phyloP scores from a whole-genome alignment of 2,329 filamentous ascomycete species.

The Microsporum ferrugineum region DNA sequence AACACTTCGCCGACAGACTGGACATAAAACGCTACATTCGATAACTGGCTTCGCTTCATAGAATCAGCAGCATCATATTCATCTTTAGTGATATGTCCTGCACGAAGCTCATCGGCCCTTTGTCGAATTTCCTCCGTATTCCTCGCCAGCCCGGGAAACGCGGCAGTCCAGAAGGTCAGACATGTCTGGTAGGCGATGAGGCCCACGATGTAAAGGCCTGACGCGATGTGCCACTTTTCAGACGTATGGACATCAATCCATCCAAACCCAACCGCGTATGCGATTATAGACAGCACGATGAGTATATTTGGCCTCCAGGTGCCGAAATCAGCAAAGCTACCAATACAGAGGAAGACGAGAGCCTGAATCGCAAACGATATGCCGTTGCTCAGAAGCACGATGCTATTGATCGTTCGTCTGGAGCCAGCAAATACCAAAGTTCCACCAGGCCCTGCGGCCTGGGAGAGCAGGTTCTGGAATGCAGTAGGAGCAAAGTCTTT shows the following conservation, averaged over 20 bases:
- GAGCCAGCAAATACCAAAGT: constrained; percentile 46
- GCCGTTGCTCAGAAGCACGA: constrained; percentile 34
- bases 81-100: constrained; percentile 44
- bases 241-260: constrained; percentile 55
- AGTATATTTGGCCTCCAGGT: constrained; percentile 53
- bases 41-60: constrained; percentile 52
- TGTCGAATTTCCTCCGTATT: constrained; percentile 42
- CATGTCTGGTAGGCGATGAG: constrained; percentile 56
- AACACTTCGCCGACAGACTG: constrained; percentile 52
- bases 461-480: constrained; percentile 53
- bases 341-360: constrained; percentile 32
- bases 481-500: constrained; percentile 49
- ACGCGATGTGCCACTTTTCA: constrained; percentile 48
- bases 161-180: constrained; percentile 58
- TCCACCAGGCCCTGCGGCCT: constrained; percentile 46
- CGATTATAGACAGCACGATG: constrained; percentile 48
- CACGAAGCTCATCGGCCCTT: constrained; percentile 40
- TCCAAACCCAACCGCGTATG: constrained; percentile 53
- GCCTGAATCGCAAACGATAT: constrained; percentile 58
- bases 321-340: constrained; percentile 51
- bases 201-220: constrained; percentile 55
- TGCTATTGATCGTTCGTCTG: constrained; percentile 50
- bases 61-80: constrained; percentile 52
- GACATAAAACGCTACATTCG: constrained; percentile 53
- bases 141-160: constrained; percentile 47